Evolutionary conservation across 768 basidiomycete genomes (phyloP), one percentile per base, ranked within the genome.

Genomic region (Ramaria rubella): DNA sequence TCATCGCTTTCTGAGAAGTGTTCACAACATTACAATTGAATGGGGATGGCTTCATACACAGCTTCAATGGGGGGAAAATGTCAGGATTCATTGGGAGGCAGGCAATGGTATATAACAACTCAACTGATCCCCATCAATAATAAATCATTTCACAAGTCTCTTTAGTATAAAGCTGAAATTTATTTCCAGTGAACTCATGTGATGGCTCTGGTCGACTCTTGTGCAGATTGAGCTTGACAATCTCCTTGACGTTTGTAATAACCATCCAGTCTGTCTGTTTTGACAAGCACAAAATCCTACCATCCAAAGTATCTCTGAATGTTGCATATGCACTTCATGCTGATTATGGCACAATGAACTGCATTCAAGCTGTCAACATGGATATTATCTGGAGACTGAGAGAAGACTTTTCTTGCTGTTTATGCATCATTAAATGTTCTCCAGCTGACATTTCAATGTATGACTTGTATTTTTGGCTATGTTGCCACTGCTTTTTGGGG

Each of bases 21-120:
- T 60, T 27, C 31, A 52, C 24, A 52, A 52, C 24, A 38, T 26
- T 6, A 52, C 51, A 5, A 52, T 57, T 49, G 74, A 75, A 49
- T 60, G 67, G 0, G 65, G 67, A 0, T 76, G 75, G 73, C 66
- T 69, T 19, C 61, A 62, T 1, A 59, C 75, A 1, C 55, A 65
- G 1, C 57, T 71, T 0, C 62, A 74, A 5, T 67, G 55, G 30
- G 72, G 72, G 2, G 64, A 73, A 24, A 73, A 69, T 60, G 65
- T 66, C 17, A 43, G 42, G 17, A 21, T 19, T 59, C 68, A 24
- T 52, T 69, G 70, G 29, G 57, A 62, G 24, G 9, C 19, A 9
- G 43, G 43, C 8, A 24, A 45, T 8, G 43, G 43, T 19, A 9
- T n/a, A 1, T 70, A n/a, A 67, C 44, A 62, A 66, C 58, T 44